A percentile compares a stretch with the other conserved stretches of the same genome.
phyloP scores from a whole-genome alignment of 495 filamentous ascomycete genomes.

The Gamarada debralockiae region DNA sequence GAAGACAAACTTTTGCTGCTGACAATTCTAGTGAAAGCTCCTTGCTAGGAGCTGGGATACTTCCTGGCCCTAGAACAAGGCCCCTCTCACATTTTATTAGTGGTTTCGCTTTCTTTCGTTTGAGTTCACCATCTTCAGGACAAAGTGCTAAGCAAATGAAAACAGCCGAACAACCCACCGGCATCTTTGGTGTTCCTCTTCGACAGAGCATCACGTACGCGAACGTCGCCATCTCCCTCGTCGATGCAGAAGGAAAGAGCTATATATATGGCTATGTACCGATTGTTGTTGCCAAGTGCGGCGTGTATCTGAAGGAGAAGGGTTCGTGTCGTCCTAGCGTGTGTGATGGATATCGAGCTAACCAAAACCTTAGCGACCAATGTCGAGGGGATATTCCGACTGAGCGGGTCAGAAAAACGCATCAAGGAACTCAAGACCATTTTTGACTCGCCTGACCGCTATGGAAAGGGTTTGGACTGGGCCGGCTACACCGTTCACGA shows the following conservation, averaged over 20 bases:
- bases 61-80: conserved; percentile 1
- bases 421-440: conserved; percentile 92
- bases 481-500: conserved; percentile 98
- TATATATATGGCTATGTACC: conserved; percentile 99
- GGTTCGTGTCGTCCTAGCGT: conserved; percentile 51
- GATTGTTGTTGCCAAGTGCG: conserved; percentile 98
- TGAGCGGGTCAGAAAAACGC: conserved; percentile 93
- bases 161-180: conserved; percentile 15
- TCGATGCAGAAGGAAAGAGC: conserved; percentile 84
- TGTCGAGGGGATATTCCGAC: conserved; percentile 94
- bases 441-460: conserved; percentile 93
- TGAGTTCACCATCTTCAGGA: neutral
- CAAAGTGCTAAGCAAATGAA: neutral
- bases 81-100: conserved; percentile 1
- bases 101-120: neutral
- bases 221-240: conserved; percentile 96
- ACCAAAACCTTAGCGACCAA: conserved; percentile 68
- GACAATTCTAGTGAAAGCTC: conserved; percentile 1
- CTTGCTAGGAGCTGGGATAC: conserved; percentile 3
- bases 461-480: conserved; percentile 97
- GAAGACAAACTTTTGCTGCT: neutral
- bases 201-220: conserved; percentile 95
- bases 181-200: conserved; percentile 92
- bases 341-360: neutral
- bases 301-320: conserved; percentile 97